Conservation (phyloP, 2,329 filamentous ascomycete species). For the Annulohypoxylon truncatum region DNA sequence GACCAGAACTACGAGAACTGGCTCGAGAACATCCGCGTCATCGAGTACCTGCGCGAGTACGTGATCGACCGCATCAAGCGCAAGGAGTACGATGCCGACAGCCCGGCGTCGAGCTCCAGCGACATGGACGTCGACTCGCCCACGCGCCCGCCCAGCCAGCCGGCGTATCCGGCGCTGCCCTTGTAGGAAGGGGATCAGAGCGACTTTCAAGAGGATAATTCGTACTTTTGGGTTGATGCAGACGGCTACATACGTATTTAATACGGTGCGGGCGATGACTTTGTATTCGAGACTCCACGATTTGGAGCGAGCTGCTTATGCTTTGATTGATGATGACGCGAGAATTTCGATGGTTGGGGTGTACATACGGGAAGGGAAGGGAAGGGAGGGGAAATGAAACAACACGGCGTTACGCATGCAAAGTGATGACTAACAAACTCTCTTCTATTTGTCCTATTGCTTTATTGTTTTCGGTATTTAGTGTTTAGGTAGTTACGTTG, state of each 20-base stretch:
- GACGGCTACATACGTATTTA: not conserved
- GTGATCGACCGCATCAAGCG: constrained; percentile 68
- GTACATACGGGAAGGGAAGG: constrained; percentile 9
- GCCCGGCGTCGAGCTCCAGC: constrained; percentile 47
- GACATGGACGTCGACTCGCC: constrained; percentile 51
- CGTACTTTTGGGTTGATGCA: not conserved
- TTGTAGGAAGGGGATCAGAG: constrained; percentile 1
- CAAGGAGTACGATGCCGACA: constrained; percentile 61
- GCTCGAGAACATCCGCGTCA: constrained; percentile 73
- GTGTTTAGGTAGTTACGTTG: not conserved
- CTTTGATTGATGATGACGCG: not conserved
- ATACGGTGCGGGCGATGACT: not conserved
- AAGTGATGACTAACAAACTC: not conserved
- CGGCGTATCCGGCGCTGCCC: constrained; percentile 53
- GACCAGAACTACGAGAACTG: constrained; percentile 72
- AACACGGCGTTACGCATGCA: not conserved
- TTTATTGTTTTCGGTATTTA: not conserved
- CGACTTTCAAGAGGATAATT: not conserved
- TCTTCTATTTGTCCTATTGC: not conserved
- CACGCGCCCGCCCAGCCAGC: constrained; percentile 48
- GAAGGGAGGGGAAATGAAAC: not conserved
- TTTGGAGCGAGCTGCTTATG: not conserved
- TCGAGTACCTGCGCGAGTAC: constrained; percentile 70
- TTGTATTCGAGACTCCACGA: not conserved
- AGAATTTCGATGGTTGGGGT: not conserved